Evolutionary conservation across 306 rosid species (phyloP).

Genomic region (Dryas drummondii): DNA sequence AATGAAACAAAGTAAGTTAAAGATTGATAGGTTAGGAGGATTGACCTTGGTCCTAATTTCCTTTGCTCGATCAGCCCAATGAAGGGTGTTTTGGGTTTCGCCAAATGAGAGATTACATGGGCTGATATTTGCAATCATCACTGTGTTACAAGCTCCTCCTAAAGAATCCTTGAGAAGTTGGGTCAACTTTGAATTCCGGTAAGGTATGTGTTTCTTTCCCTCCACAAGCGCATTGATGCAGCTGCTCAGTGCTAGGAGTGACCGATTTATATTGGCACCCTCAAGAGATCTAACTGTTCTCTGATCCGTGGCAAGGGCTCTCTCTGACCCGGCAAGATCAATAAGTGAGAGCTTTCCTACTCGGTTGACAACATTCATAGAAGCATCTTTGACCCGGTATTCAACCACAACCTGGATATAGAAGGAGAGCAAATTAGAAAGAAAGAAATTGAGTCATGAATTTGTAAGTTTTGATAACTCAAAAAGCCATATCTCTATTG

Average conservation of each 20-base stretch:
- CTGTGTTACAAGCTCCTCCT: conserved; percentile 91
- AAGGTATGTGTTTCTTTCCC: conserved; percentile 97
- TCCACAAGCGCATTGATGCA: conserved; percentile 95
- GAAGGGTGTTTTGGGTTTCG: conserved; percentile 94
- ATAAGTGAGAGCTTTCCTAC: conserved; percentile 90
- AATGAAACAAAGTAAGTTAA: conserved; percentile 10
- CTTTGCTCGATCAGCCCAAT: conserved; percentile 98
- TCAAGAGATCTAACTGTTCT: conserved; percentile 91
- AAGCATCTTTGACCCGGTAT: conserved; percentile 74
- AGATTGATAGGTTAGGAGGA: conserved; percentile 28
- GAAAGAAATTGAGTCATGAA: neutral
- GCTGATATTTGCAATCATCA: conserved; percentile 96
- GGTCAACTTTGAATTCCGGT: conserved; percentile 85
- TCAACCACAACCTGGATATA: conserved; percentile 69
- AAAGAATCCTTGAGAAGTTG: conserved; percentile 95
- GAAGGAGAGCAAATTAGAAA: conserved; percentile 5
- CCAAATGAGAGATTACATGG: conserved; percentile 88
- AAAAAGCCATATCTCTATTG: neutral
- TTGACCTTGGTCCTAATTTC: conserved; percentile 83
- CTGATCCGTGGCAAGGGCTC: conserved; percentile 95
- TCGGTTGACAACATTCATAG: conserved; percentile 63
- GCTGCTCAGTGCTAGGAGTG: conserved; percentile 92
- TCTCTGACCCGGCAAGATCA: conserved; percentile 98
- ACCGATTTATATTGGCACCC: conserved; percentile 94
- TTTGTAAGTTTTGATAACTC: neutral